Evolutionary conservation across 805 yeast genomes (phyloP), one percentile per base, ranked within the genome.

Genomic region (Naumovozyma castellii): DNA sequence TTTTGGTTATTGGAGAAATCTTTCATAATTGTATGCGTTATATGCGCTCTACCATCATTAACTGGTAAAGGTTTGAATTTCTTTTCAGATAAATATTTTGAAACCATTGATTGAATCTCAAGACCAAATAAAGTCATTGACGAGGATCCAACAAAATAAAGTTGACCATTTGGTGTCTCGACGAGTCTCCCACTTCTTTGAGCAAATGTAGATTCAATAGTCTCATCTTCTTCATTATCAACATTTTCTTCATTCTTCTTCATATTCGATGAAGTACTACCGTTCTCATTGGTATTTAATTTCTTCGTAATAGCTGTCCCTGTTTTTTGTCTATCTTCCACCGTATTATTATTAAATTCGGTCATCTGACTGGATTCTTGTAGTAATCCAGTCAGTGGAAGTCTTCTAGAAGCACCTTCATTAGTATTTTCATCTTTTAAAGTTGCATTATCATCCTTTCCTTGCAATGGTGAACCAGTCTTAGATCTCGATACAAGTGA

Each of bases 51-150:
- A 6, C 27, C 27, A 22, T 22, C 27, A 22, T 22, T 22, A 20
- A 34, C 39, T 34, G 51, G 46, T 25, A 53, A 47, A 16, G 45
- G 52, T 36, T 34, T 42, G 12, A 45, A 38, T 12, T 40, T 38
- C 30, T 52, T 49, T 9, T 50, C 38, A 2, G 62, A 40, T 16
- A 53, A 32, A 32, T 51, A 51, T 32, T 59, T 56, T 13, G 77
- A 71, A 10, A 78, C 71, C 71, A 78, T 65, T 42, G 77, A 76
- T 53, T 80, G 85, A 40, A 83, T 80, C 47, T 83, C 90, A 41
- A 83, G 64, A 4, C 88, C 88, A 57, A 83, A 83, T 14, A 82
- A 59, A 0, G 92, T 82, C 88, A 83, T 82, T 1, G 90, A 81
- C 0, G 88, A 80, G 0, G 87, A 78, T 0, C 94, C 94, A 29